phyloP scores from a whole-genome alignment of 805 yeast genomes.

The Wickerhamiella kurtzmanii region DNA sequence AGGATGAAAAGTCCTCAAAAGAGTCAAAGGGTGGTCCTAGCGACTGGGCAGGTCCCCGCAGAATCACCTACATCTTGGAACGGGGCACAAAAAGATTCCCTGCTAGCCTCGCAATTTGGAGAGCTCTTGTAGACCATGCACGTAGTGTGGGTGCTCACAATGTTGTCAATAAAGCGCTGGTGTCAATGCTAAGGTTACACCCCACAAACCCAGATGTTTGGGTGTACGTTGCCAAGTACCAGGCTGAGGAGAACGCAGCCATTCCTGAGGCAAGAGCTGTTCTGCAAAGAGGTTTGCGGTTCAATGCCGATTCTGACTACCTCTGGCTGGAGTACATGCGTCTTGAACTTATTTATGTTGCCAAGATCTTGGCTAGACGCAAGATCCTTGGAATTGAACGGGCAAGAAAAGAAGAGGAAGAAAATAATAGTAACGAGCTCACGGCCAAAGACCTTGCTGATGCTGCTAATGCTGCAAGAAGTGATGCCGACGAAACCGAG shows the following conservation, averaged over 20 bases:
- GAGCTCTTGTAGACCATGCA: conserved; percentile 49
- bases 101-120: conserved; percentile 66
- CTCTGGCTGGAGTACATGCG: conserved; percentile 81
- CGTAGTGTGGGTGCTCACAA: conserved; percentile 23
- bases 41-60: conserved; percentile 75
- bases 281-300: conserved; percentile 71
- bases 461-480: conserved; percentile 41
- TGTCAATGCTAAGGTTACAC: conserved; percentile 67
- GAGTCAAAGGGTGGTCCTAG: conserved; percentile 36
- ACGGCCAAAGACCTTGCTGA: conserved; percentile 34
- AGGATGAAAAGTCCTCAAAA: neutral
- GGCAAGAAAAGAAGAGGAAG: conserved; percentile 32
- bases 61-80: conserved; percentile 71
- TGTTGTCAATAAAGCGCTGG: conserved; percentile 43
- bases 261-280: conserved; percentile 79
- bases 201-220: conserved; percentile 86
- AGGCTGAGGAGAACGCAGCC: conserved; percentile 76
- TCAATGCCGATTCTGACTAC: conserved; percentile 57
- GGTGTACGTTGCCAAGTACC: conserved; percentile 91
- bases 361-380: conserved; percentile 73
- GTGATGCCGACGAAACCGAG: conserved; percentile 43
- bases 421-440: conserved; percentile 35
- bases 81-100: conserved; percentile 74
- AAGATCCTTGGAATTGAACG: conserved; percentile 57
- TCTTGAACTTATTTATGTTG: conserved; percentile 74